Evolutionary conservation across 2,329 filamentous ascomycete genomes (phyloP), one percentile per base, ranked within the genome.

Genomic region (Ceratocystis cubensis): DNA sequence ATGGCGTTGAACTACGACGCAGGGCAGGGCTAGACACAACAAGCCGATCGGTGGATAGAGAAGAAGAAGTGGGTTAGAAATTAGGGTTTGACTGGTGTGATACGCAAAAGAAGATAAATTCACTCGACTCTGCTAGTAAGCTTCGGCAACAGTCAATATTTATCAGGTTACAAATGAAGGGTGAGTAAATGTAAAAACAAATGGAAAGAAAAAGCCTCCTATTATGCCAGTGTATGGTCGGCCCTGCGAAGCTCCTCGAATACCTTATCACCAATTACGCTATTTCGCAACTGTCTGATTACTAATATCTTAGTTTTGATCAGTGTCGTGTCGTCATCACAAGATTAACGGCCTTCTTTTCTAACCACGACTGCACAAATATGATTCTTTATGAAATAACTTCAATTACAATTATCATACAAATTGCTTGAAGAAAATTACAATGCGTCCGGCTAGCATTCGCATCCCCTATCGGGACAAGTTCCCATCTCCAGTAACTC

Each of bases 391-490:
- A 56, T n/a, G 8, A 15, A n/a, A n/a, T 10, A 5, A 48, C n/a
- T 7, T 22, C 46, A 48, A 48, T 48, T 7, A 48, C 13, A 53
- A 53, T 2, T 5, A 25, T 17, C 46, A 37, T 20, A 37, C 28
- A 59, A 15, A 6, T 3, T 17, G 2, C 44, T 59, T 33, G 17
- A 17, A 41, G 15, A 28, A 28, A 8, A 28, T 4, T 22, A 44
- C 56, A 30, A 87, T 88, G 85, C 82, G 81, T 75, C 88, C 84
- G 75, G 83, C 87, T 72, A 82, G 91, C 67, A 87, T 96, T 78
- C 87, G 91, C 71, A 95, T 97, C 72, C 93, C 93, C 68, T 97
- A 93, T 75, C 96, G 91, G 73, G 86, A 89, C 70, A 86, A 89
- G 53, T 82, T 96, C 66, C 85, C 92, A 28, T 79, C 86, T 30